These are phyloP conservation scores for Wickerhamiella musiphila DNA, from an alignment of 805 yeast genomes.

Conservation along the genomic window DNA sequence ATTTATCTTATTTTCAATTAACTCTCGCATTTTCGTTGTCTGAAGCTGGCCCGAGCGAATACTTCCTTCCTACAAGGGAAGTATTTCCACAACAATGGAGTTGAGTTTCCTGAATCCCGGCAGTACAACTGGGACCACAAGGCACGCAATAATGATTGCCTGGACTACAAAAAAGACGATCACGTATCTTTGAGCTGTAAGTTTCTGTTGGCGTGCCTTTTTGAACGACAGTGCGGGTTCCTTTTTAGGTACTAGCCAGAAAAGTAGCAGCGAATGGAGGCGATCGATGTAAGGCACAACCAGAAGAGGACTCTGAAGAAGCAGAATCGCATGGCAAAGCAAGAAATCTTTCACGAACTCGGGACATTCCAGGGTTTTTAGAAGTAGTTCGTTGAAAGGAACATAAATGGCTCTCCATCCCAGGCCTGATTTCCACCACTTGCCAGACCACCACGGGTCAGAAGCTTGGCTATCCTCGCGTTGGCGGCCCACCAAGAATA, in stretches of 20 bases:
- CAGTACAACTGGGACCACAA: conserved; percentile 4
- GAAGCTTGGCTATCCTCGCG: conserved; percentile 38
- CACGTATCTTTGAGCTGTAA: conserved; percentile 6
- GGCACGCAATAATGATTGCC: conserved; percentile 1
- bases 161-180: conserved; percentile 3
- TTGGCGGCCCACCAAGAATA: conserved; percentile 42
- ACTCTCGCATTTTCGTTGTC: too few species aligned
- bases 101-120: conserved; percentile 1
- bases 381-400: conserved; percentile 68
- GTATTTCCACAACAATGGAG: too few species aligned
- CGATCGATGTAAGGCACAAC: conserved; percentile 68
- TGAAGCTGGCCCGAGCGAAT: too few species aligned
- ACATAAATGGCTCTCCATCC: conserved; percentile 69
- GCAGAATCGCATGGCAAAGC: conserved; percentile 63
- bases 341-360: conserved; percentile 84
- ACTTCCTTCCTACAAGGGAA: too few species aligned
- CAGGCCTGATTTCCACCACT: conserved; percentile 43
- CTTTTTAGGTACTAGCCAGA: conserved; percentile 88
- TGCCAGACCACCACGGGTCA: conserved; percentile 45
- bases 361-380: conserved; percentile 72
- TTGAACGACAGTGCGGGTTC: conserved; percentile 66
- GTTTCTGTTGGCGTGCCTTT: conserved; percentile 56
- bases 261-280: conserved; percentile 83
- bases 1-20: too few species aligned
- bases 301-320: conserved; percentile 66